These are phyloP conservation scores for Podila horticola DNA, from an alignment of 192 early-diverging fungal genomes.

Conservation along the genomic window DNA sequence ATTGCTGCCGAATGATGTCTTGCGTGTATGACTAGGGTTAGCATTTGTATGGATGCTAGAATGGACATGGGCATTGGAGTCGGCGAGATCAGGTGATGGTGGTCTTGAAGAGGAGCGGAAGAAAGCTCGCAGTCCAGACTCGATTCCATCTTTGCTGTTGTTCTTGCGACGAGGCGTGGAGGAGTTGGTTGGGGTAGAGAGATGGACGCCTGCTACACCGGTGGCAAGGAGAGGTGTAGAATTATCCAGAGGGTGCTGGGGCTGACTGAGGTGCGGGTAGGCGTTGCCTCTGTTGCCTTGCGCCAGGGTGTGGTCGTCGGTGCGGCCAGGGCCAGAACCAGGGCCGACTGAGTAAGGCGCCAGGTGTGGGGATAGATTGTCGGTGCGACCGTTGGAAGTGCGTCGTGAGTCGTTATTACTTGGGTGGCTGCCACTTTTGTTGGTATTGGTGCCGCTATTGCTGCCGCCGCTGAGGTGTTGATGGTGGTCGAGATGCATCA, in stretches of 20 bases:
- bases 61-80: not conserved
- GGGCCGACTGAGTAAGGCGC: not conserved
- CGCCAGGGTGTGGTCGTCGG: not conserved
- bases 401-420: not conserved
- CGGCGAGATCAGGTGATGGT: constrained; percentile 30
- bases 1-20: constrained; percentile 32
- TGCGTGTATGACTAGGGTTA: constrained; percentile 29
- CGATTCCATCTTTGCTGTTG: constrained; percentile 22
- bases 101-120: constrained; percentile 42
- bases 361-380: not conserved
- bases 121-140: constrained; percentile 35
- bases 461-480: not conserved
- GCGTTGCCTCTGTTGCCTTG: not conserved
- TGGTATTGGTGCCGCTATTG: not conserved
- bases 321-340: not conserved
- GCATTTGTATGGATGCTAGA: not conserved
- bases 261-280: not conserved
- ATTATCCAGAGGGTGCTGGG: not conserved
- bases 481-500: not conserved
- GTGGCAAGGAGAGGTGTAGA: too few species aligned
- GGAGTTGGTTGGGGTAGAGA: not conserved
- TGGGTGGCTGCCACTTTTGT: not conserved
- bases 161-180: not conserved
- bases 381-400: not conserved
- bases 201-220: not conserved